phyloP scores from a whole-genome alignment of 2,329 filamentous ascomycete species.

The Paecilomyces fulvus region DNA sequence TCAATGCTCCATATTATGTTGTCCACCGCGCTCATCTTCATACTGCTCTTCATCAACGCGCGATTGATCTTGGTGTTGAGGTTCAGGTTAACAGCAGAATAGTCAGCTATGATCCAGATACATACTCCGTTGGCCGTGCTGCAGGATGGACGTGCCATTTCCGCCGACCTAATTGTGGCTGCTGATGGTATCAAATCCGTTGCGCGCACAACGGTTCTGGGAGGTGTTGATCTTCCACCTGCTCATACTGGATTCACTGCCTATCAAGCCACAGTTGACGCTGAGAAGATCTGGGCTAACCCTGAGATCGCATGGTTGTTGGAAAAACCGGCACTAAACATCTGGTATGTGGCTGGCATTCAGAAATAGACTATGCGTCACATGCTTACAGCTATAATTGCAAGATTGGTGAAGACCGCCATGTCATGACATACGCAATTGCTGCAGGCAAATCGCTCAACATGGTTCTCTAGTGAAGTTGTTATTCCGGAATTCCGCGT shows the following conservation, averaged over 20 bases:
- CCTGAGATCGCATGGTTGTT: slow-evolving; percentile 8
- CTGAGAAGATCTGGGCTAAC: slow-evolving; percentile 8
- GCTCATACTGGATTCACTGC: slow-evolving; percentile 6
- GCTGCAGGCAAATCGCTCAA: slow-evolving; percentile 33
- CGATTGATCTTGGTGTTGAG: slow-evolving; percentile 4
- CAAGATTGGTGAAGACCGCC: not conserved
- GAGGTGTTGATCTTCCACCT: slow-evolving; percentile 5
- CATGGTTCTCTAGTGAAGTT: slow-evolving; percentile 24
- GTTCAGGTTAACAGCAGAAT: not conserved
- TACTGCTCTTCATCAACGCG: slow-evolving; percentile 14
- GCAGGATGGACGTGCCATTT: not conserved
- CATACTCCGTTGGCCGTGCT: not conserved
- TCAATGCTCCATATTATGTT: slow-evolving; percentile 13
- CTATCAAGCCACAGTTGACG: slow-evolving; percentile 11
- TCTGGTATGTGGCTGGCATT: not conserved
- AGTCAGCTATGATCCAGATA: not conserved
- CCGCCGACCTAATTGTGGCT: not conserved
- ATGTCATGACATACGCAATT: slow-evolving; percentile 33
- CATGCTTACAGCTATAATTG: not conserved
- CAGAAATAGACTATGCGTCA: not conserved
- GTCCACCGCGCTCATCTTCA: slow-evolving; percentile 25
- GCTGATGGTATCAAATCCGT: not conserved
- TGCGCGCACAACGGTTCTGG: not conserved
- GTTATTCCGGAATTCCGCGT: not conserved
- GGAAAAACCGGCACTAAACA: not conserved